Percentiles rank a stretch among this genome's conserved stretches.
phyloP scores from a whole-genome alignment of 2,329 filamentous ascomycete species.

The Colletotrichum sp. region DNA sequence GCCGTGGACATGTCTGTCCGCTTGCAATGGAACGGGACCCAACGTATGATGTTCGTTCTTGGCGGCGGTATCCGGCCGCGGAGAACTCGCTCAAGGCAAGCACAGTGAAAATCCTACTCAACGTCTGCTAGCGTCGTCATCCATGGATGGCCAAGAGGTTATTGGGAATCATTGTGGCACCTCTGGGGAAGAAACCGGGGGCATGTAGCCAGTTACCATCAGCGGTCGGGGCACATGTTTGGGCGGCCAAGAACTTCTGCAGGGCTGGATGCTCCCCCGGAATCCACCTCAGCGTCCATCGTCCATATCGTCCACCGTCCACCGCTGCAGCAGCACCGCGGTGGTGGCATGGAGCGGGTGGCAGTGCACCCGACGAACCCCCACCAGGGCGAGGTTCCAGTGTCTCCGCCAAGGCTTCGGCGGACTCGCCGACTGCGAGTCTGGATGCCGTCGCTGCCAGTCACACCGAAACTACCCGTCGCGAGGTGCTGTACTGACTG shows the following conservation, averaged over 20 bases:
- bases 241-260: background rate
- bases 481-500: background rate
- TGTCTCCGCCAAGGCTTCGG: too few relatives aligned
- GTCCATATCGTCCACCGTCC: too few relatives aligned
- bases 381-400: too few relatives aligned
- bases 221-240: background rate
- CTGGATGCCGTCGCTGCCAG: too few relatives aligned
- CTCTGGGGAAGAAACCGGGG: background rate
- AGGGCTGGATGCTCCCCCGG: background rate
- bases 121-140: background rate
- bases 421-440: too few relatives aligned
- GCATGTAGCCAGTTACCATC: rapidly evolving
- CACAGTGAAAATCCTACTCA: background rate
- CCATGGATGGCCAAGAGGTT: background rate
- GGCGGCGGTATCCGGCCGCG: background rate
- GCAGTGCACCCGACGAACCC: too few relatives aligned
- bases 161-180: background rate
- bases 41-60: background rate
- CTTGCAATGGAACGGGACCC: too few relatives aligned
- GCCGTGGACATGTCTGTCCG: too few relatives aligned
- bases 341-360: too few relatives aligned
- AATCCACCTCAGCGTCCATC: background rate
- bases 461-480: background rate
- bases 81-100: background rate
- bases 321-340: too few relatives aligned